A percentile compares a stretch with the other conserved stretches of the same genome.
These are phyloP conservation scores for Trypanosomatidae sp. DNA, from an alignment of 208 protist genomes.

Conservation along the genomic window DNA sequence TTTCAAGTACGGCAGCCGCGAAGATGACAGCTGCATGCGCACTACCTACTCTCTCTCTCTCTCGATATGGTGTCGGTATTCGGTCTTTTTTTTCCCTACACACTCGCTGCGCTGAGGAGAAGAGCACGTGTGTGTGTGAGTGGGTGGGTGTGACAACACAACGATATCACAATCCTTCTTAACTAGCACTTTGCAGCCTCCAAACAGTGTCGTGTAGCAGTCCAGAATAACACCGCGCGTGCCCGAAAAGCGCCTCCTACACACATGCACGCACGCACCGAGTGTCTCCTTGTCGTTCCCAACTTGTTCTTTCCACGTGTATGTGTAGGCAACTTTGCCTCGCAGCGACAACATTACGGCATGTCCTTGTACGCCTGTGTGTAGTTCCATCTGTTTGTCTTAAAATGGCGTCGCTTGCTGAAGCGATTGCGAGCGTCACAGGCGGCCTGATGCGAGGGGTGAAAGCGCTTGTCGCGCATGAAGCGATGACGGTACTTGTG, in stretches of 20 bases:
- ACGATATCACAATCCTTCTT: not conserved
- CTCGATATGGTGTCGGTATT: not conserved
- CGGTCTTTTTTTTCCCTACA: not conserved
- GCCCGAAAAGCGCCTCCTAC: not conserved
- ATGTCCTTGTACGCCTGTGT: conserved; percentile 91
- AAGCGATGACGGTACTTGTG: conserved; percentile 87
- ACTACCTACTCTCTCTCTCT: too few species aligned
- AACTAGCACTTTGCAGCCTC: not conserved
- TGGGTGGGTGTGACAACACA: not conserved
- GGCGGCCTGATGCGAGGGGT: conserved; percentile 75
- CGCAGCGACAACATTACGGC: conserved; percentile 39
- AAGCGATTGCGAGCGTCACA: conserved; percentile 81
- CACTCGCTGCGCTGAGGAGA: not conserved
- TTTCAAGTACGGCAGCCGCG: not conserved
- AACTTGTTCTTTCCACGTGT: not conserved
- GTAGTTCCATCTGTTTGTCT: conserved; percentile 93
- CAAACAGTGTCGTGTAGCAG: not conserved
- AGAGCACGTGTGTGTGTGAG: not conserved
- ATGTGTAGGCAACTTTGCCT: not conserved
- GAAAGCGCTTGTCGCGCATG: conserved; percentile 90
- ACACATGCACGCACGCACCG: not conserved
- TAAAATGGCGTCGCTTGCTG: conserved; percentile 80
- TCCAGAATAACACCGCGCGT: not conserved
- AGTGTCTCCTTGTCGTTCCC: not conserved
- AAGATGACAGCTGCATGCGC: not conserved